Percentiles rank a stretch among this genome's conserved stretches.
These are phyloP conservation scores for Heterobasidion annosum DNA, from an alignment of 1,284 basidiomycete genomes.

Conservation along the genomic window DNA sequence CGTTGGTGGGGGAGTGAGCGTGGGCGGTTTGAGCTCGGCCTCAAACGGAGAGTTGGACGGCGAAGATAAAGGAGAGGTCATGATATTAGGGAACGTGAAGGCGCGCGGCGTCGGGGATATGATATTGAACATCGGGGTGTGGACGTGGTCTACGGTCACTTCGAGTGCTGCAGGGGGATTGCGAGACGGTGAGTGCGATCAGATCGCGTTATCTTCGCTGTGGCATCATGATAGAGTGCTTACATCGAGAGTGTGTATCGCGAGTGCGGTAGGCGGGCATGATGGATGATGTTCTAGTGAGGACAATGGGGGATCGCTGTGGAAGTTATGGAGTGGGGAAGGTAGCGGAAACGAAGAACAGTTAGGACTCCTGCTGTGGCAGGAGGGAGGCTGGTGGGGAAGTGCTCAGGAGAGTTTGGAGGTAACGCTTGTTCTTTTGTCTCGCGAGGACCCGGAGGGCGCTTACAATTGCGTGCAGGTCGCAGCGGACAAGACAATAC, in stretches of 20 bases:
- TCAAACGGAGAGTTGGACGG: slow-evolving; percentile 62
- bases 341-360: slow-evolving; percentile 5
- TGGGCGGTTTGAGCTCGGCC: slow-evolving; percentile 33
- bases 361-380: slow-evolving; percentile 8
- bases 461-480: slow-evolving; percentile 50
- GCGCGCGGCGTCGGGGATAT: slow-evolving; percentile 72
- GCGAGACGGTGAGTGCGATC: slow-evolving; percentile 17
- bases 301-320: slow-evolving; percentile 19
- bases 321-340: slow-evolving; percentile 13
- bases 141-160: slow-evolving; percentile 57
- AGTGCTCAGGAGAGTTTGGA: slow-evolving; percentile 7
- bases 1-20: slow-evolving; percentile 29
- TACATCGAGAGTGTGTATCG: slow-evolving; percentile 56
- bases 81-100: slow-evolving; percentile 51
- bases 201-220: slow-evolving; percentile 7
- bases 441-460: slow-evolving; percentile 9
- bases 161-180: slow-evolving; percentile 46
- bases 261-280: slow-evolving; percentile 72
- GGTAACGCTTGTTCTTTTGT: slow-evolving; percentile 10
- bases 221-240: slow-evolving; percentile 20
- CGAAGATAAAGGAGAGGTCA: slow-evolving; percentile 58
- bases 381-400: slow-evolving; percentile 11
- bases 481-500: slow-evolving; percentile 49
- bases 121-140: slow-evolving; percentile 49
- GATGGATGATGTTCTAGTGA: slow-evolving; percentile 24